phyloP scores from a whole-genome alignment of 768 basidiomycete genomes.

The Scleroderma citrinum region DNA sequence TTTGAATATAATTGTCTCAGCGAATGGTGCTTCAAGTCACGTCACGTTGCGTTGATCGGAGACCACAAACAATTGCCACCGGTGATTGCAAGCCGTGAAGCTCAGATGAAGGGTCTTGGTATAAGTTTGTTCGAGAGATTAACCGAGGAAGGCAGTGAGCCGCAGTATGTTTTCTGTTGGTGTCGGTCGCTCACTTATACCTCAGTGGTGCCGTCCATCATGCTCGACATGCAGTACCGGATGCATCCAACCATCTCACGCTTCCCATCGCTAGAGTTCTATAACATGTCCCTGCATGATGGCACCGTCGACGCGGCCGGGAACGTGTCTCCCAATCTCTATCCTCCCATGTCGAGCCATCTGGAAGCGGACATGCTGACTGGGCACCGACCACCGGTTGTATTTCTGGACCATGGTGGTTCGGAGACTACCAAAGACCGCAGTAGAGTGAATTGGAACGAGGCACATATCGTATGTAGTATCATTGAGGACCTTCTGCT shows the following conservation, averaged over 20 bases:
- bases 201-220: conserved; percentile 77
- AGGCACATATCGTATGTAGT: conserved; percentile 71
- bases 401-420: conserved; percentile 78
- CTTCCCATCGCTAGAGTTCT: conserved; percentile 85
- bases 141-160: conserved; percentile 74
- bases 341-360: conserved; percentile 59
- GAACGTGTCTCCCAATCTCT: conserved; percentile 41
- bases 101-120: conserved; percentile 64
- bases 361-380: conserved; percentile 32
- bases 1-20: conserved; percentile 7
- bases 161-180: background rate
- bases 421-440: conserved; percentile 61
- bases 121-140: conserved; percentile 86
- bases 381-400: conserved; percentile 52
- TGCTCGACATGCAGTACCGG: conserved; percentile 92
- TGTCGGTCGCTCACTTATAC: conserved; percentile 5
- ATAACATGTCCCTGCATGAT: conserved; percentile 61
- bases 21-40: conserved; percentile 43
- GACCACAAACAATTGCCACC: conserved; percentile 96
- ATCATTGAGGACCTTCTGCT: conserved; percentile 79
- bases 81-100: conserved; percentile 74
- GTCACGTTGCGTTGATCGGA: conserved; percentile 86
- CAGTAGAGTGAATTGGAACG: conserved; percentile 72
- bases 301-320: conserved; percentile 61
- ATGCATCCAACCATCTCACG: conserved; percentile 90